Evolutionary conservation across 305 asterid genomes (phyloP), one percentile per base, ranked within the genome.

Genomic region (Nicotiana rustica): DNA sequence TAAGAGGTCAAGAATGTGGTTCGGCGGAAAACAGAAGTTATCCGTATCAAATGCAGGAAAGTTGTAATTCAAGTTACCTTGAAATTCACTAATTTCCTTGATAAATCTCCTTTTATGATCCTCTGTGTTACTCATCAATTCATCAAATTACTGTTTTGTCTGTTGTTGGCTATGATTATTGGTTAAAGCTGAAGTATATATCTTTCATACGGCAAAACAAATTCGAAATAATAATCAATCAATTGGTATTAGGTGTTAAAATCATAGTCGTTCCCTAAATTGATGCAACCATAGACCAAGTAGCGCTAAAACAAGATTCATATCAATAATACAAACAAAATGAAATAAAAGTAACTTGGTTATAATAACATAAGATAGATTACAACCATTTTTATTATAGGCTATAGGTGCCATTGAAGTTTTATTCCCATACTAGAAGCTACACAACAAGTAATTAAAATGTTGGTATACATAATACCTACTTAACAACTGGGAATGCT

Each of bases 401-500:
- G 78, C 77, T 18, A 69, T 18, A 69, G 10, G 14, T 36, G 56
- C 77, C 77, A 68, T 25, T 68, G 47, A 5, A 70, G 78, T 70
- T 33, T 70, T 70, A 41, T 62, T 62, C 15, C 67, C 35, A 64
- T 70, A 12, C 36, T 71, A 71, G 25, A 59, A 36, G 31, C 31
- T 49, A 38, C 6, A 0, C 13, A 12, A 44, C 61, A 71, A 71
- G 49, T 5, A 21, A 21, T 10, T 71, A 47, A 71, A 71, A 44
- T 71, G 61, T 71, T 47, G 61, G 61, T 75, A 47, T 3, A 25
- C 79, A 67, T 35, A 67, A 7, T 0, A 71, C 44, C 21, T 19
- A 41, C 7, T 41, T 75, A 85, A 73, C 90, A 89, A 2, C 14
- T 69, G 6, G 93, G 93, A 17, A 59, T 1, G 19, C 68, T 3